Percentiles rank a stretch among this genome's conserved stretches.
phyloP scores from a whole-genome alignment of 495 filamentous ascomycete genomes.

The Cercophora scortea region DNA sequence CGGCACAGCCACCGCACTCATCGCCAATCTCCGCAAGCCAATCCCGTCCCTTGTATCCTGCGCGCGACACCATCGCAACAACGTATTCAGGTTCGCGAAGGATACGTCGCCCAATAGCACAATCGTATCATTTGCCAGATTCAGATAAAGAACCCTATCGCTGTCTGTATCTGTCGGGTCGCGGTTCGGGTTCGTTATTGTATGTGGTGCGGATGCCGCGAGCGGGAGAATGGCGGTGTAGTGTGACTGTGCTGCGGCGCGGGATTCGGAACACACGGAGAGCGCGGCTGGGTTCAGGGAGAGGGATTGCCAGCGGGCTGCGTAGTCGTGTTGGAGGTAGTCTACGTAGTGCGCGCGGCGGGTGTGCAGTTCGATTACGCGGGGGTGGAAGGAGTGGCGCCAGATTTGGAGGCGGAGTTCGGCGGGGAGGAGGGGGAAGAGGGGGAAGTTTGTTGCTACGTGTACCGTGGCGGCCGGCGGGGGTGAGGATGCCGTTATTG shows the following conservation, averaged over 20 bases:
- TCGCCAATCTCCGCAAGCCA: constrained; percentile 52
- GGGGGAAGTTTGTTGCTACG: constrained; percentile 8
- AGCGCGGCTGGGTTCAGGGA: constrained; percentile 25
- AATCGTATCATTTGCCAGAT: constrained; percentile 23
- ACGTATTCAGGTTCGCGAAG: constrained; percentile 7
- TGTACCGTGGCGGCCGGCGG: neutral
- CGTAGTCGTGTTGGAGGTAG: neutral
- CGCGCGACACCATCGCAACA: constrained; percentile 19
- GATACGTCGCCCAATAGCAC: constrained; percentile 19
- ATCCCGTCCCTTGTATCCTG: neutral
- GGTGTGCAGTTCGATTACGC: constrained; percentile 27
- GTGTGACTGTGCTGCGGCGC: constrained; percentile 18
- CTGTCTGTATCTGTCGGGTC: constrained; percentile 9
- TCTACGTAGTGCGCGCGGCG: constrained; percentile 20
- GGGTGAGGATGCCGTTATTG: too few species aligned
- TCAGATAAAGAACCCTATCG: constrained; percentile 20
- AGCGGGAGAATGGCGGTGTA: constrained; percentile 25
- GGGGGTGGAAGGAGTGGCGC: constrained; percentile 20
- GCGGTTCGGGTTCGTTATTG: neutral
- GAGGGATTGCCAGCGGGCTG: constrained; percentile 19
- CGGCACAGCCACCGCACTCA: constrained; percentile 53
- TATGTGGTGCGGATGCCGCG: neutral
- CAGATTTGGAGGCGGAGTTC: constrained; percentile 32
- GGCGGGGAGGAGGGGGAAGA: constrained; percentile 25
- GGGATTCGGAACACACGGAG: constrained; percentile 23